Evolutionary conservation across 768 basidiomycete genomes (phyloP).

Genomic region (Serendipita indica): DNA sequence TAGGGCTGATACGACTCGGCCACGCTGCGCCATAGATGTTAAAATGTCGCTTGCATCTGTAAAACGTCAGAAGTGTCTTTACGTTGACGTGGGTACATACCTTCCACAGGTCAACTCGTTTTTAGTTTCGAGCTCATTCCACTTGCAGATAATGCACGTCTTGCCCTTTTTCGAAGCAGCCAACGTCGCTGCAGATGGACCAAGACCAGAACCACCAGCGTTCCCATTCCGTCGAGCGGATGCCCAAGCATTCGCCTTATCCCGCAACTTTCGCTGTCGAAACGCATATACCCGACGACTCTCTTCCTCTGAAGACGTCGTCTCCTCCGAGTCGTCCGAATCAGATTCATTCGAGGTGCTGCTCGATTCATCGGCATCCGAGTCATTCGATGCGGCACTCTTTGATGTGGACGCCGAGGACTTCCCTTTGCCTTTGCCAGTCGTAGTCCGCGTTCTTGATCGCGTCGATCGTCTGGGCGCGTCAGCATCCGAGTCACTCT

Average conservation of each 20-base stretch:
- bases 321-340: not conserved
- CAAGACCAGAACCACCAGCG: conserved; percentile 43
- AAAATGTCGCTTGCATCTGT: conserved; percentile 63
- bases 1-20: conserved; percentile 41
- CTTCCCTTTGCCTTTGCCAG: too few relatives aligned
- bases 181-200: conserved; percentile 20
- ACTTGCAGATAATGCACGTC: not conserved
- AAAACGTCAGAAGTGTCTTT: not conserved
- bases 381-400: not conserved
- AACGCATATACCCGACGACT: conserved; percentile 3
- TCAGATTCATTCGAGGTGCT: not conserved
- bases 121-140: not conserved
- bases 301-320: not conserved
- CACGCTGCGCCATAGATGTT: conserved; percentile 61
- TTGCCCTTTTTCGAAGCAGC: conserved; percentile 4
- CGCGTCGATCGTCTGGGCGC: not conserved
- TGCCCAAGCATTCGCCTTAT: not conserved
- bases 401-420: not conserved
- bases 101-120: conserved; percentile 52
- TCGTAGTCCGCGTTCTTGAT: not conserved
- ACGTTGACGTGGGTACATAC: conserved; percentile 28
- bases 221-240: conserved; percentile 14
- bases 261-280: not conserved
- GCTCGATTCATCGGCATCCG: not conserved
- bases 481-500: not conserved